Evolutionary conservation across 2,329 filamentous ascomycete genomes (phyloP).

Genomic region (Fusarium decemcellulare): DNA sequence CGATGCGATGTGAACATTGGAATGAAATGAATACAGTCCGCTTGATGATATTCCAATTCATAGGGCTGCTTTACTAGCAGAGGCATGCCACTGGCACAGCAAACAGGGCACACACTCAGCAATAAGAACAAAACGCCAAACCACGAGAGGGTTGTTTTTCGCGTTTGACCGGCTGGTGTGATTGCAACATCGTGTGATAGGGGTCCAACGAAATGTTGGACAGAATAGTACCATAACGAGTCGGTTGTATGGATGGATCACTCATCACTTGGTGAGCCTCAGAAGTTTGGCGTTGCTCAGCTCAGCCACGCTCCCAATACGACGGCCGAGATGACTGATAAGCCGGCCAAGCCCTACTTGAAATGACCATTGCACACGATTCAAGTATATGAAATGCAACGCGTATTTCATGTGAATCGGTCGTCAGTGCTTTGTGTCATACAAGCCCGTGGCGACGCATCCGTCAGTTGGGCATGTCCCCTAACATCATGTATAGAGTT

Average conservation of each 20-base stretch:
- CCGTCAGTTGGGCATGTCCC: no score
- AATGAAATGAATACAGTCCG: background rate
- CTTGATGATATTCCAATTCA: background rate
- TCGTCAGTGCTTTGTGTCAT: no score
- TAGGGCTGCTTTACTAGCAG: background rate
- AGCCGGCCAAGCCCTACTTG: background rate
- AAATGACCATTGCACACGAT: background rate
- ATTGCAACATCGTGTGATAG: background rate
- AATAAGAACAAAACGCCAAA: background rate
- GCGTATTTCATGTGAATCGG: background rate
- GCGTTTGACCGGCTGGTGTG: background rate
- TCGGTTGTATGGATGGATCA: background rate
- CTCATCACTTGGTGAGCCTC: background rate
- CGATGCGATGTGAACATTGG: background rate
- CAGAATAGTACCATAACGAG: background rate
- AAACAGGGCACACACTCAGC: conserved; percentile 1
- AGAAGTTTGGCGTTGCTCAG: no score
- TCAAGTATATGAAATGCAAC: background rate
- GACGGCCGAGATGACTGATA: background rate
- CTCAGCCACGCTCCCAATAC: background rate
- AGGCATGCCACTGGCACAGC: conserved; percentile 19
- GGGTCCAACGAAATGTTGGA: background rate
- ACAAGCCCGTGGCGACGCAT: background rate
- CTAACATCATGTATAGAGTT: no score
- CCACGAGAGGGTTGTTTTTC: background rate